Conservation (phyloP, 2,329 filamentous ascomycete genomes). For the Laburnicola sp. region DNA sequence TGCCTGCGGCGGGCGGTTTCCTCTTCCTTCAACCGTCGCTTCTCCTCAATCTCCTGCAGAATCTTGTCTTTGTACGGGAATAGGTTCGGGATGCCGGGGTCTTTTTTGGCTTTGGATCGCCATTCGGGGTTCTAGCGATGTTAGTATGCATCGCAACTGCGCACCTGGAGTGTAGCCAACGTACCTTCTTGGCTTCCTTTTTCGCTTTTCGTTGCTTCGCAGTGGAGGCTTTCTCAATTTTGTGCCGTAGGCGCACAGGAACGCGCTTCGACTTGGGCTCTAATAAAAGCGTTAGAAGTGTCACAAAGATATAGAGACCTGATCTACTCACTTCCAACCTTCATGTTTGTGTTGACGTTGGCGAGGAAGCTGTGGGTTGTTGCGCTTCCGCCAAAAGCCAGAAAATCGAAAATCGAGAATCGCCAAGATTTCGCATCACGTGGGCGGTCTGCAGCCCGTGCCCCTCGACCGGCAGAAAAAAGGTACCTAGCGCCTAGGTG, state of each 20-base stretch:
- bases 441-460: conserved; percentile 6
- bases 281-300: conserved; percentile 45
- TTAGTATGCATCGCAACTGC: conserved; percentile 20
- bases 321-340: conserved; percentile 47
- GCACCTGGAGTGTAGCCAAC: not conserved
- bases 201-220: conserved; percentile 89
- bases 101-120: conserved; percentile 93
- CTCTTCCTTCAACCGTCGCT: conserved; percentile 76
- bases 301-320: not conserved
- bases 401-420: conserved; percentile 30
- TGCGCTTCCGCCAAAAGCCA: conserved; percentile 13
- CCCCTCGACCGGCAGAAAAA: conserved; percentile 11
- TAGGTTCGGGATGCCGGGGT: conserved; percentile 94
- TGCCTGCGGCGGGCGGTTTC: conserved; percentile 70
- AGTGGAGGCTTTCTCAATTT: conserved; percentile 89
- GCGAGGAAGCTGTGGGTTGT: conserved; percentile 16
- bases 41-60: conserved; percentile 91
- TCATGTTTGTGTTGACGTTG: conserved; percentile 37
- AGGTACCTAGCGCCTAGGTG: not conserved
- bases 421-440: conserved; percentile 19
- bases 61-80: conserved; percentile 98
- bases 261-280: conserved; percentile 94
- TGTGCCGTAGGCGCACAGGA: conserved; percentile 86
- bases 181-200: conserved; percentile 82
- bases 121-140: conserved; percentile 79